phyloP scores from a whole-genome alignment of 345 rosid species.

The Crucihimalaya himalaica region DNA sequence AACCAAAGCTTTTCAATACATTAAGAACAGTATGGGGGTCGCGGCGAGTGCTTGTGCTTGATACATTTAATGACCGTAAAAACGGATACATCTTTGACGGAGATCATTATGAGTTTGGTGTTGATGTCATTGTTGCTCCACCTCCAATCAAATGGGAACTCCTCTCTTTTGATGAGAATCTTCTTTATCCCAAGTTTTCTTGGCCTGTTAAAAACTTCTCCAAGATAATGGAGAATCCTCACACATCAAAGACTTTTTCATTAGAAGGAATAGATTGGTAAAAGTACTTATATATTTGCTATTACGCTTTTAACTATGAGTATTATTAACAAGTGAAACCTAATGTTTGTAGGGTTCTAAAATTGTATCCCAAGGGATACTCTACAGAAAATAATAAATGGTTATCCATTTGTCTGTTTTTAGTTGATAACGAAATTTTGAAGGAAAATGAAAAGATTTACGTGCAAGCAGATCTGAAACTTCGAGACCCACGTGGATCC shows the following conservation, averaged over 20 bases:
- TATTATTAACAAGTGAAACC: not conserved
- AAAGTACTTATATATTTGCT: not conserved
- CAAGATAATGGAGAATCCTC: not conserved
- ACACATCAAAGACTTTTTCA: not conserved
- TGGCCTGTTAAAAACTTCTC: too few species aligned
- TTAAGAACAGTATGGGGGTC: conserved; percentile 2
- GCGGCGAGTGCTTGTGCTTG: not conserved
- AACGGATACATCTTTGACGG: conserved; percentile 19
- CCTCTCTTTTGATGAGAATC: not conserved
- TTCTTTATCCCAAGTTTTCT: not conserved
- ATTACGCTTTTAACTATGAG: not conserved
- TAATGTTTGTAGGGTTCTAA: not conserved
- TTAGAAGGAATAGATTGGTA: conserved; percentile 8
- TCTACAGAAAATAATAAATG: not conserved
- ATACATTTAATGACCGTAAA: not conserved
- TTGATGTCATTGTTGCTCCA: conserved; percentile 8
- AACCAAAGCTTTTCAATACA: not conserved
- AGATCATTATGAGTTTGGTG: conserved; percentile 31
- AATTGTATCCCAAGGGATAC: conserved; percentile 1
- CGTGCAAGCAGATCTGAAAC: too few species aligned
- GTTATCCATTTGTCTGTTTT: not conserved
- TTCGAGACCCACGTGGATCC: too few species aligned
- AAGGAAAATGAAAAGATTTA: conserved; percentile 4
- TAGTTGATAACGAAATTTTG: not conserved
- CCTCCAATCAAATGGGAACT: conserved; percentile 16